A percentile compares a stretch with the other conserved stretches of the same genome.
These are phyloP conservation scores for Podaxis sp. DNA, from an alignment of 768 basidiomycete species.

Conservation along the genomic window DNA sequence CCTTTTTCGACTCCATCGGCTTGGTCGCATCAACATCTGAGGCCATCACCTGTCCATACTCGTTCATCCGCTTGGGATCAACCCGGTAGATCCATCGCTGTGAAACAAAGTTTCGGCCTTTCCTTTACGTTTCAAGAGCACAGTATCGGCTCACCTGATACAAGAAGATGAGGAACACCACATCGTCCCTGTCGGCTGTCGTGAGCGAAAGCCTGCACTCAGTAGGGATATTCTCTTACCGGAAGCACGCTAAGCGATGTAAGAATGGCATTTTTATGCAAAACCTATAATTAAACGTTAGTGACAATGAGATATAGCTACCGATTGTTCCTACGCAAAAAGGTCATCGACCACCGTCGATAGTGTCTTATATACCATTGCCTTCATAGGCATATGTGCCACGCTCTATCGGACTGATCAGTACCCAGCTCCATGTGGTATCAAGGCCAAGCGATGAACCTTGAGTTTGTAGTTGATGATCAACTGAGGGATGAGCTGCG, in stretches of 20 bases:
- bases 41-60: conserved; percentile 84
- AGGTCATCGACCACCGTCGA: conserved; percentile 91
- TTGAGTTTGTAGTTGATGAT: conserved; percentile 98
- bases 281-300: conserved; percentile 45
- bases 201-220: conserved; percentile 20
- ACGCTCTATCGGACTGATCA: conserved; percentile 57
- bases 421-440: conserved; percentile 4
- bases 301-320: conserved; percentile 13
- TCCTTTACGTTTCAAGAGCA: conserved; percentile 9
- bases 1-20: conserved; percentile 50
- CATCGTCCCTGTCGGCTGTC: conserved; percentile 55
- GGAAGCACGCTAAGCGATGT: conserved; percentile 87
- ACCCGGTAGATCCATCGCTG: conserved; percentile 97
- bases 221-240: conserved; percentile 28
- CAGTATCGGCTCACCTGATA: conserved; percentile 66
- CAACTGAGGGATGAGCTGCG: conserved; percentile 79
- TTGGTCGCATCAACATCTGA: conserved; percentile 40
- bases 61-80: conserved; percentile 92
- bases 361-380: conserved; percentile 93
- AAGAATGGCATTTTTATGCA: conserved; percentile 97
- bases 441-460: conserved; percentile 38
- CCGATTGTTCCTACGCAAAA: conserved; percentile 61
- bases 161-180: conserved; percentile 87
- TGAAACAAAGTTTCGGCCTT: conserved; percentile 15
- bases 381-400: conserved; percentile 98